Conservation (phyloP, 148 eudicot species). For the Arctostaphylos glauca region DNA sequence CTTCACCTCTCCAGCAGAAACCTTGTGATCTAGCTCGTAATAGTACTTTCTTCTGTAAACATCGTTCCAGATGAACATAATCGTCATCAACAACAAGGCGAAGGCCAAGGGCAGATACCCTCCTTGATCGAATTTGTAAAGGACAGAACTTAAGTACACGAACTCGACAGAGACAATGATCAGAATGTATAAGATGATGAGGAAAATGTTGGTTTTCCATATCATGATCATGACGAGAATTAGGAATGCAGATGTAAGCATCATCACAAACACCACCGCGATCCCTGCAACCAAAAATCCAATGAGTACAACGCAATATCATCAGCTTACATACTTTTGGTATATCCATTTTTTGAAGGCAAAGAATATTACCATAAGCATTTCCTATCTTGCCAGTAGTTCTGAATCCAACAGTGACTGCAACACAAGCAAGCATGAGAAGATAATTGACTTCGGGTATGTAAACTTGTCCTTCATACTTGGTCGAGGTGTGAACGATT, state of each 20-base stretch:
- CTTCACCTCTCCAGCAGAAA: constrained; percentile 22
- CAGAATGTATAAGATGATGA: constrained; percentile 24
- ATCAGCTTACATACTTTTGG: not conserved
- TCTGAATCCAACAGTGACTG: constrained; percentile 40
- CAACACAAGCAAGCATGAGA: constrained; percentile 45
- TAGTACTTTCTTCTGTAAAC: constrained; percentile 37
- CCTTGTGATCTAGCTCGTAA: constrained; percentile 44
- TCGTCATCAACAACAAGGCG: constrained; percentile 25
- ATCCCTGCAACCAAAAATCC: constrained; percentile 30
- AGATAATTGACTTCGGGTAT: constrained; percentile 50
- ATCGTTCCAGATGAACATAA: constrained; percentile 46
- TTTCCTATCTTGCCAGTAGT: constrained; percentile 48
- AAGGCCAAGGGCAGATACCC: constrained; percentile 48
- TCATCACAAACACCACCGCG: constrained; percentile 45
- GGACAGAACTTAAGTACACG: constrained; percentile 36
- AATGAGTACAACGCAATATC: not conserved
- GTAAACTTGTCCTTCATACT: constrained; percentile 54
- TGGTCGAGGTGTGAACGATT: constrained; percentile 45
- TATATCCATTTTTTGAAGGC: not conserved
- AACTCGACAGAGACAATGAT: constrained; percentile 33
- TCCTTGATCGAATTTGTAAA: constrained; percentile 43
- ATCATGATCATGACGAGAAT: constrained; percentile 39
- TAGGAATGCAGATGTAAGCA: constrained; percentile 34
- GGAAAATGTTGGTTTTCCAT: constrained; percentile 35
- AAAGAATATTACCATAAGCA: constrained; percentile 37